Evolutionary conservation across 2,329 filamentous ascomycete genomes (phyloP).

Genomic region (Cercospora sp.): DNA sequence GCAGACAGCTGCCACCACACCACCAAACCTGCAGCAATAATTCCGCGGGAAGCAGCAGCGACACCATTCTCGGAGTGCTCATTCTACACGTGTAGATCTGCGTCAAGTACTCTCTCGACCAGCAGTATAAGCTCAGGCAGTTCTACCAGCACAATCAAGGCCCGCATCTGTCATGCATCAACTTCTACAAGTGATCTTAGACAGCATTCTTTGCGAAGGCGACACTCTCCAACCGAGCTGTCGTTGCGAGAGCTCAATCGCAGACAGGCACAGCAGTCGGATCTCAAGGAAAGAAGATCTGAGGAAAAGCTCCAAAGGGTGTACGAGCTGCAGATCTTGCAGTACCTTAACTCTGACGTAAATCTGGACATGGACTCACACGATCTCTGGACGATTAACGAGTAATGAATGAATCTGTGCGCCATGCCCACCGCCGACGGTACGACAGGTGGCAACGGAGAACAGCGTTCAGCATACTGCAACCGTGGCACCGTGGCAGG

Average conservation of each 20-base stretch:
- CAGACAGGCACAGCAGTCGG: slow-evolving; percentile 20
- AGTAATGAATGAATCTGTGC: background rate
- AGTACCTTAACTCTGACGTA: slow-evolving; percentile 32
- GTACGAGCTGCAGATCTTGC: slow-evolving; percentile 38
- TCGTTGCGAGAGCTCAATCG: slow-evolving; percentile 36
- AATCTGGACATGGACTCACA: slow-evolving; percentile 8
- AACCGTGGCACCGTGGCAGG: background rate
- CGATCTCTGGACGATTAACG: slow-evolving; percentile 22
- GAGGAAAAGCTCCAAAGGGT: slow-evolving; percentile 34
- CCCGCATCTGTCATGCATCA: slow-evolving; percentile 4
- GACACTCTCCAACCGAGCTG: slow-evolving; percentile 28
- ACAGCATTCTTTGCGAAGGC: slow-evolving; percentile 29
- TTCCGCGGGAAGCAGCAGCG: slow-evolving; percentile 18
- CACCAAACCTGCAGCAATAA: background rate
- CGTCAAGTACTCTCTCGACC: slow-evolving; percentile 9
- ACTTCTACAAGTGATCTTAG: slow-evolving; percentile 13
- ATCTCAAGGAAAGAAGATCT: slow-evolving; percentile 29
- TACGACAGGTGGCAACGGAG: background rate
- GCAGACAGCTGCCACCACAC: slow-evolving; percentile 15
- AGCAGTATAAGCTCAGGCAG: slow-evolving; percentile 17
- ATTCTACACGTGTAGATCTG: slow-evolving; percentile 29
- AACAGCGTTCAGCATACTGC: background rate
- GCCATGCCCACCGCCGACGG: background rate
- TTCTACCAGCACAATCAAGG: slow-evolving; percentile 22
- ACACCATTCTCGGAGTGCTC: slow-evolving; percentile 28